Percentiles rank a stretch among this genome's conserved stretches.
phyloP scores from a whole-genome alignment of 208 protist genomes.

The Leishmania lainsoni region DNA sequence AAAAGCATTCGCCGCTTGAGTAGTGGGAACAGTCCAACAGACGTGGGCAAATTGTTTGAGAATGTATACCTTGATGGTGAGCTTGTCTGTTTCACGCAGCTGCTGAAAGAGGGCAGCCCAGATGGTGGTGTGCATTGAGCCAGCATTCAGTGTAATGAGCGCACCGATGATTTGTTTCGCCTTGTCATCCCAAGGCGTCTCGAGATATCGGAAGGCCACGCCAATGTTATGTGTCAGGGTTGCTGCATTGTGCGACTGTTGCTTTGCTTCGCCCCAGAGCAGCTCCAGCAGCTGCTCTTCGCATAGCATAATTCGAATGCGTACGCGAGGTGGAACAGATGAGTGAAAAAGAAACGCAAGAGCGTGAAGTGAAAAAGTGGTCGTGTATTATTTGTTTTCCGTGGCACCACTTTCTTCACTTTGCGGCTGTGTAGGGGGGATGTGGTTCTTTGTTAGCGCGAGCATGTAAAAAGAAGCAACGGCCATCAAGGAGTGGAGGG shows the following conservation, averaged over 20 bases:
- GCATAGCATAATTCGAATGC: background rate
- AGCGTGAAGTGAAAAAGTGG: background rate
- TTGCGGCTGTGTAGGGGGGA: background rate
- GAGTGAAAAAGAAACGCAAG: background rate
- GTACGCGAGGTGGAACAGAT: background rate
- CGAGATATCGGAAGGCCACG: conserved; percentile 15
- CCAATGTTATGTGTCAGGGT: conserved; percentile 28
- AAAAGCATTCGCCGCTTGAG: conserved; percentile 46
- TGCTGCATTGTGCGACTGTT: conserved; percentile 26
- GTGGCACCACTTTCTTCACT: too few relatives aligned
- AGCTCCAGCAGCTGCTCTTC: background rate
- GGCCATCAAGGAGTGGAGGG: background rate
- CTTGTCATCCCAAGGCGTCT: conserved; percentile 32
- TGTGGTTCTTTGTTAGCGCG: background rate
- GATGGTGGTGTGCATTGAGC: conserved; percentile 37
- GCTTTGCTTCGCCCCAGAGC: conserved; percentile 15
- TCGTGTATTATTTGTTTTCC: background rate
- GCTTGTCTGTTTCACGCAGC: conserved; percentile 34
- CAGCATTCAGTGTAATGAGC: conserved; percentile 27
- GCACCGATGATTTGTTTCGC: conserved; percentile 29
- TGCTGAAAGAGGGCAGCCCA: conserved; percentile 61
- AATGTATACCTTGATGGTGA: conserved; percentile 38
- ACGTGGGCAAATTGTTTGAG: conserved; percentile 56
- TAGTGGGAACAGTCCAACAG: conserved; percentile 33
- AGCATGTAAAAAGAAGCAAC: background rate